A percentile compares a stretch with the other conserved stretches of the same genome.
phyloP scores from a whole-genome alignment of 805 yeast genomes.

The Starmerella stellata region DNA sequence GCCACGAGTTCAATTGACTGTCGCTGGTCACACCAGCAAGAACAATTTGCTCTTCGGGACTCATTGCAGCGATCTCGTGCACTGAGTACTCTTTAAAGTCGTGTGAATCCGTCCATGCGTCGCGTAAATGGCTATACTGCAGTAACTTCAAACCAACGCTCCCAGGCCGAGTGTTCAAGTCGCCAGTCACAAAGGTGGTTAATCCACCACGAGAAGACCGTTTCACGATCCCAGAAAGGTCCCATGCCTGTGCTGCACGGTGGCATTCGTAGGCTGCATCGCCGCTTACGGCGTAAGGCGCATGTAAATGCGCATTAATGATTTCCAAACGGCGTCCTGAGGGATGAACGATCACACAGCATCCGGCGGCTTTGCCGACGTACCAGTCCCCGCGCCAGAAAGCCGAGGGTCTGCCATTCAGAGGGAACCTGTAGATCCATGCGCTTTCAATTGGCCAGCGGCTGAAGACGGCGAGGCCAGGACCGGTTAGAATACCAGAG shows the following conservation, averaged over 20 bases:
- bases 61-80: conserved; percentile 29
- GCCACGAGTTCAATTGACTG: conserved; percentile 73
- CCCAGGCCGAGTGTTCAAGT: conserved; percentile 75
- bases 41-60: conserved; percentile 44
- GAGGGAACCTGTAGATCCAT: conserved; percentile 66
- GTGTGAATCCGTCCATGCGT: conserved; percentile 53
- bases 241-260: conserved; percentile 94
- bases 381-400: conserved; percentile 92
- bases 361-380: conserved; percentile 79
- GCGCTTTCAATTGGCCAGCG: conserved; percentile 67
- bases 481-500: conserved; percentile 79
- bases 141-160: conserved; percentile 63
- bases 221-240: conserved; percentile 49
- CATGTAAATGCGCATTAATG: conserved; percentile 90
- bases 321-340: conserved; percentile 42
- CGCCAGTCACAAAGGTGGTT: conserved; percentile 80
- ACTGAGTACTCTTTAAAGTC: conserved; percentile 25
- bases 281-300: conserved; percentile 68
- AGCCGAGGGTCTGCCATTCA: conserved; percentile 89
- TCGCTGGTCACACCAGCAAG: conserved; percentile 82
- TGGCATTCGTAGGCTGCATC: conserved; percentile 84
- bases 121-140: conserved; percentile 49
- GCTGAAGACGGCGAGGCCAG: conserved; percentile 75
- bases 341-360: conserved; percentile 45
- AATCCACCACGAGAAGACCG: conserved; percentile 55